Evolutionary conservation across 2,329 filamentous ascomycete species (phyloP).

Genomic region (Trichophyton rubrum): DNA sequence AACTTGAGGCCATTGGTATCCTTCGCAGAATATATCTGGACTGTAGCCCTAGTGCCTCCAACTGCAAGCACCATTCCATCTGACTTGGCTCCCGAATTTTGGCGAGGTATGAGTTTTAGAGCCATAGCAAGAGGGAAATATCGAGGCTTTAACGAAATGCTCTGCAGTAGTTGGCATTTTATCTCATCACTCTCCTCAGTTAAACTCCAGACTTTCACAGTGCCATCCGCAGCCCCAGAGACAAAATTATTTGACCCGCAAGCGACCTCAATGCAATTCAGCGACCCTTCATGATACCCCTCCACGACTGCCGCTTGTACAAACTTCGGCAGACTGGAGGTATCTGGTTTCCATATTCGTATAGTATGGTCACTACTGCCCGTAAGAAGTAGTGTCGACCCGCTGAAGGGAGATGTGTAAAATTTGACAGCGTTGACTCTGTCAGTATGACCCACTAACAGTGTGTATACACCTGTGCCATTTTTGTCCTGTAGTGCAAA

Average conservation of each 20-base stretch:
- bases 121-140: slow-evolving; percentile 74
- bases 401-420: slow-evolving; percentile 42
- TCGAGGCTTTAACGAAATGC: slow-evolving; percentile 58
- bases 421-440: slow-evolving; percentile 77
- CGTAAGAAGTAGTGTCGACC: slow-evolving; percentile 52
- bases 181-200: slow-evolving; percentile 22
- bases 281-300: slow-evolving; percentile 54
- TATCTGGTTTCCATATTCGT: slow-evolving; percentile 44
- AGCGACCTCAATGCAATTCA: slow-evolving; percentile 51
- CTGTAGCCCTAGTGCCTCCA: slow-evolving; percentile 69
- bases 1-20: slow-evolving; percentile 41
- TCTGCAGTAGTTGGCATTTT: slow-evolving; percentile 47
- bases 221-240: slow-evolving; percentile 52
- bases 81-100: slow-evolving; percentile 21
- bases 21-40: slow-evolving; percentile 64
- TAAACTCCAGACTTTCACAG: slow-evolving; percentile 56
- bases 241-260: slow-evolving; percentile 39
- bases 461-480: slow-evolving; percentile 47
- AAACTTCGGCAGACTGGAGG: slow-evolving; percentile 24
- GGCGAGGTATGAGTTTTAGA: slow-evolving; percentile 46
- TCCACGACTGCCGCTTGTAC: slow-evolving; percentile 39
- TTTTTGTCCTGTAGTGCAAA: slow-evolving; percentile 27
- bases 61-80: slow-evolving; percentile 55
- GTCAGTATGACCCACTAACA: slow-evolving; percentile 66
- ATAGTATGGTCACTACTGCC: slow-evolving; percentile 72